Base-by-base conservation (phyloP, 2,329 filamentous ascomycete species). In the Fusarium sterilihyphosum region DNA sequence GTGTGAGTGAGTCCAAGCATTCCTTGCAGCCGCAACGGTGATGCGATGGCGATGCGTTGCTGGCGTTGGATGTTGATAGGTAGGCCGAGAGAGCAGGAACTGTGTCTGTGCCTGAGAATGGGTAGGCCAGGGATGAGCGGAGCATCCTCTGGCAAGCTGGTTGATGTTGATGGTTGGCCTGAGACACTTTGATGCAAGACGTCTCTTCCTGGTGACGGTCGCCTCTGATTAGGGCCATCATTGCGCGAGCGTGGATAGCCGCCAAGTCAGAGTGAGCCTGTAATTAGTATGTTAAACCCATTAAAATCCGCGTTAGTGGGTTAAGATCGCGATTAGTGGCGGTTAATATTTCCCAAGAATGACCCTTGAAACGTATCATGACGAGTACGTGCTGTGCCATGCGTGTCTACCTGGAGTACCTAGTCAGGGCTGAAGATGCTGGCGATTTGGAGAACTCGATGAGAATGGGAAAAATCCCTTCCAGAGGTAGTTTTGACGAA, bases 291-390 rank as follows among this genome's bases (percentile, higher is more conserved):
- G 31, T 69, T 57, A 40, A 69, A 57, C 20, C 61, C 43, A 50
- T 41, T 61, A 50, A 44, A 43, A 35, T 38, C 49, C 52, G 56
- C 44, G 49, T 64, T 53, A 52, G 58, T 40, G 53, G 38, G 35
- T 37, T 41, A 38, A 35, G 64, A 54, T 68, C 47, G 46, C 44
- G 41, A 66, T 29, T 73, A 73, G 61, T 37, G 65, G 57, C 70
- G 65, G 66, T 47, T 70, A 61, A 61, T 43, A 37, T 43, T n/a
- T 57, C 26, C 24, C n/a, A 57, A 49, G 10, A n/a, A 56, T 54
- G 46, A 49, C 59, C 58, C 49, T 35, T 47, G 35, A 40, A 56
- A 41, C 11, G 16, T 37, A 49, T 47, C 35, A 49, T 50, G 37
- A 18, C 38, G 41, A 58, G 37, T 61, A n/a, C 38, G 40, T 65